Percentiles rank a stretch among this genome's conserved stretches.
phyloP scores from a whole-genome alignment of 257 asterid genomes.

The Henckelia pumila region DNA sequence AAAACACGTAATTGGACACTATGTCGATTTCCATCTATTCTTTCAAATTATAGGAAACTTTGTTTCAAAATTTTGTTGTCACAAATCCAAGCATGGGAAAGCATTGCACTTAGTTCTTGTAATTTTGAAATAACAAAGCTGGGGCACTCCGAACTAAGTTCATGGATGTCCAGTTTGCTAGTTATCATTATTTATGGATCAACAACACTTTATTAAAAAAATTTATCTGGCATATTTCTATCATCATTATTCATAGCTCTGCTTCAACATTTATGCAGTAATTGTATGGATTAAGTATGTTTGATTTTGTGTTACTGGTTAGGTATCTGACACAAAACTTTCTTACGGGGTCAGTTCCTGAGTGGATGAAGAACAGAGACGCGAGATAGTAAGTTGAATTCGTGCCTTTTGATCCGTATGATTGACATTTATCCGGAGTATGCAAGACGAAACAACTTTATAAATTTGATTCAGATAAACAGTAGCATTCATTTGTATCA shows the following conservation, averaged over 20 bases:
- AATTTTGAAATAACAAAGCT: no score
- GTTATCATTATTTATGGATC: no score
- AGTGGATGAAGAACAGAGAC: slow-evolving; percentile 1
- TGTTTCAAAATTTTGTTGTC: not conserved
- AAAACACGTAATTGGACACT: not conserved
- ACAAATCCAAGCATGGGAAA: no score
- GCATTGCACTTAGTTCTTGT: no score
- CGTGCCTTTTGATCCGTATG: not conserved
- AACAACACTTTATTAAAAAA: no score
- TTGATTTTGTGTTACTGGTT: not conserved
- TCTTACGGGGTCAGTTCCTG: not conserved
- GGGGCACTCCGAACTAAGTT: no score
- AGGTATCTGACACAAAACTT: not conserved
- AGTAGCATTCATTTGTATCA: not conserved
- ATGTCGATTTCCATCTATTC: not conserved
- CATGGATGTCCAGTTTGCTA: not conserved
- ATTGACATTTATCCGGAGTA: not conserved
- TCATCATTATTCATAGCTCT: not conserved
- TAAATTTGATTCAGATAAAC: not conserved
- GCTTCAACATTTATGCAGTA: not conserved
- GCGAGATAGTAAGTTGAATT: not conserved
- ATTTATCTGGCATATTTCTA: not conserved
- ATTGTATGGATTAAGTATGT: not conserved
- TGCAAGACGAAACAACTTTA: not conserved
- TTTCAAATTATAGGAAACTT: not conserved